Base-by-base conservation (phyloP, 2,329 filamentous ascomycete genomes). In the Beauveria sp. region DNA sequence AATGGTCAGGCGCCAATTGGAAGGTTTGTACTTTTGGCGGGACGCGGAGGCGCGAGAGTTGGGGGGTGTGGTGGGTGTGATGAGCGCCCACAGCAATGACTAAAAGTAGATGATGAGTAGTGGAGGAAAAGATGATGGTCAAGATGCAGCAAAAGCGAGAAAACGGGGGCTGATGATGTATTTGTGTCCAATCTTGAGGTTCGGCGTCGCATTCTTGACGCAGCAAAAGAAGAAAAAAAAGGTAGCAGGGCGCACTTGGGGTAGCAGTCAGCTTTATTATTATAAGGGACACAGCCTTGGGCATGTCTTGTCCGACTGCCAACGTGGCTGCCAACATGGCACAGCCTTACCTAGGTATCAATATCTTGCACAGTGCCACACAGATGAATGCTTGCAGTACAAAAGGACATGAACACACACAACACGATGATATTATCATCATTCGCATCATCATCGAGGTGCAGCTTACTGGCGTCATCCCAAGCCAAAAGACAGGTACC, bases 1-100 rank as follows among this genome's bases (percentile, higher is more conserved):
- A 71, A 71, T 71, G 61, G 66, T 67, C 60, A 61, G 59, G 65
- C 65, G 67, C 69, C 69, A 70, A 71, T 72, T 71, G 70, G 70
- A 70, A 70, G 69, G 68, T 51, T 55, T 47, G n/a, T 47, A 26
- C 28, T 51, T 52, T 30, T 53, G 28, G 59, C 53, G 59, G 53
- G 54, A 55, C 16, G 30, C 12, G 34, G 47, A 43, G 55, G 24
- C 55, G 46, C 46, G 46, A 47, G 28, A 20, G 34, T 53, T 22
- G 5, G 52, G 40, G n/a, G 28, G 16, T 14, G 24, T n/a, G 24
- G 50, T 9, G n/a, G 48, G 30, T 24, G 30, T 24, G 12, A 14
- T 30, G 16, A 30, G 47, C 24, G 14, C 18, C 47, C 26, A 16
- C 24, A 47, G 44, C 16, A 24, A 16, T 47, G 44, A 47, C 44